Percentiles rank a stretch among this genome's conserved stretches.
These are phyloP conservation scores for Jaminaea rosea DNA, from an alignment of 1,284 basidiomycete genomes.

Conservation along the genomic window DNA sequence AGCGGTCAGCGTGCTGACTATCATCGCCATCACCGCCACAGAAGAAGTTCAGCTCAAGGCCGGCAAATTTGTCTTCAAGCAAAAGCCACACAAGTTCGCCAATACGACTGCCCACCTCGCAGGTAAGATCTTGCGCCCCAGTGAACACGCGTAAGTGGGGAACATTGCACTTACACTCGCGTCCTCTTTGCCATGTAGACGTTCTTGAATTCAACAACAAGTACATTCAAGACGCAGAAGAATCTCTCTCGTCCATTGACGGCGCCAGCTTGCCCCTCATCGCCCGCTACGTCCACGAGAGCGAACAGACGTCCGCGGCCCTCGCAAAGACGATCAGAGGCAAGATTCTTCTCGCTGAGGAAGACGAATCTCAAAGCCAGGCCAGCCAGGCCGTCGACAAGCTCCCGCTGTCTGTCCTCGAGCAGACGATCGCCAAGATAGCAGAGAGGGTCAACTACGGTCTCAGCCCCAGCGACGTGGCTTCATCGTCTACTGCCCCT, in stretches of 20 bases:
- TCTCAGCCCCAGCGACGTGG: constrained; percentile 6
- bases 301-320: constrained; percentile 30
- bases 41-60: constrained; percentile 48
- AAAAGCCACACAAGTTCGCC: constrained; percentile 65
- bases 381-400: neutral
- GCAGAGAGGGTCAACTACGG: constrained; percentile 37
- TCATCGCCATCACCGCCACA: constrained; percentile 1
- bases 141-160: constrained; percentile 59
- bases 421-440: constrained; percentile 21
- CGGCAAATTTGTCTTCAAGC: constrained; percentile 66
- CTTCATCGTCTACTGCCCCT: neutral
- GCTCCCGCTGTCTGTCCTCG: constrained; percentile 18
- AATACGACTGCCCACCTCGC: constrained; percentile 70
- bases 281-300: neutral
- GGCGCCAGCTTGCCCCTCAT: neutral
- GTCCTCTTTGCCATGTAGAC: no score
- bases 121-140: constrained; percentile 61
- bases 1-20: neutral
- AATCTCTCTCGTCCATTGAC: constrained; percentile 48
- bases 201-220: neutral
- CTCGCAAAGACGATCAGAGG: constrained; percentile 24
- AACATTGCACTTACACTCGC: no score
- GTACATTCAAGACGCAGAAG: constrained; percentile 48
- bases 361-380: constrained; percentile 2
- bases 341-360: constrained; percentile 26